phyloP scores from a whole-genome alignment of 495 filamentous ascomycete species.

The Penicillium angulare region DNA sequence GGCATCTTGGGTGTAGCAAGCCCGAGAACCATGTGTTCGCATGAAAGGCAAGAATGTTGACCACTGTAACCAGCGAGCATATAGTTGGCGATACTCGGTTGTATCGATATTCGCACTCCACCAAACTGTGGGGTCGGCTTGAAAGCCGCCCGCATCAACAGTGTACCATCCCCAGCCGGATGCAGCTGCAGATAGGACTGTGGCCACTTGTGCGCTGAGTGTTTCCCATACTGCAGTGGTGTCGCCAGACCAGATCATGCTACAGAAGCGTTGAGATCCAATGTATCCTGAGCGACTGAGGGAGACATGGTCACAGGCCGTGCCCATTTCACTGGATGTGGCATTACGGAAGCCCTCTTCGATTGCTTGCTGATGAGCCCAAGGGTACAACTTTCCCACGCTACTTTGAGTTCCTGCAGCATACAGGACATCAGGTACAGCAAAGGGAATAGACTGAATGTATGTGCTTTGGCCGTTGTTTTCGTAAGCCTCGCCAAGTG shows the following conservation, averaged over 20 bases:
- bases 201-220: conserved; percentile 23
- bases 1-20: conserved; percentile 19
- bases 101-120: conserved; percentile 29
- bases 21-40: conserved; percentile 27
- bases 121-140: conserved; percentile 25
- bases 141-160: conserved; percentile 31
- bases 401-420: conserved; percentile 23
- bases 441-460: conserved; percentile 26
- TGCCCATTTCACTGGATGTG: conserved; percentile 14
- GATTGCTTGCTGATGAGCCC: conserved; percentile 32
- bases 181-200: conserved; percentile 26
- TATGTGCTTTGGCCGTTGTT: conserved; percentile 31
- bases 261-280: conserved; percentile 31
- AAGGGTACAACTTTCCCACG: conserved; percentile 30
- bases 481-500: conserved; percentile 31
- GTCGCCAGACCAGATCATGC: conserved; percentile 34
- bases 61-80: conserved; percentile 32
- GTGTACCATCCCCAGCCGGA: conserved; percentile 35
- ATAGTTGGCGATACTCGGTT: conserved; percentile 29
- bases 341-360: conserved; percentile 30
- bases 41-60: conserved; percentile 31
- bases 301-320: conserved; percentile 23
- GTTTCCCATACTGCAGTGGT: conserved; percentile 32
- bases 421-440: conserved; percentile 28
- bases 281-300: conserved; percentile 32